A percentile compares a stretch with the other conserved stretches of the same genome.
Conservation (phyloP, 106 monocot genomes). For the Acanthochlamys bracteata region DNA sequence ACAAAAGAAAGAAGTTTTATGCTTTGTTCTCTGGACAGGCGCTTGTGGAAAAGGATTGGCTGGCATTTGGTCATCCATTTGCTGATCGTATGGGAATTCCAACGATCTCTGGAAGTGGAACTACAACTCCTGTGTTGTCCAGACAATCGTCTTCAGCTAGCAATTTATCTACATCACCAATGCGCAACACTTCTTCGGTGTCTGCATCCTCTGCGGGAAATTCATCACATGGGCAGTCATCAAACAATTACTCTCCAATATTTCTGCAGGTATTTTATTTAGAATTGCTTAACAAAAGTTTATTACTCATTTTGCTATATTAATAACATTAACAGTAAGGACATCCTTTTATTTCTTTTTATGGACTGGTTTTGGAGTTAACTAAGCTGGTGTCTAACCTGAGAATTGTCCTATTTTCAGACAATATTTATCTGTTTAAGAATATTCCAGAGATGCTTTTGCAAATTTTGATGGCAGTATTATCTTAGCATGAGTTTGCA, state of each 20-base stretch:
- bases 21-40: slow-evolving; percentile 50
- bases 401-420: too few relatives aligned
- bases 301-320: too few relatives aligned
- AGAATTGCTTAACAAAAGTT: neutral
- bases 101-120: slow-evolving; percentile 42
- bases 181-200: slow-evolving; percentile 33
- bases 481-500: too few relatives aligned
- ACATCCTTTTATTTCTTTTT: too few relatives aligned
- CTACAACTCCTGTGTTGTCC: slow-evolving; percentile 34
- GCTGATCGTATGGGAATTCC: slow-evolving; percentile 87
- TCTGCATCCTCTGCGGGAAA: slow-evolving; percentile 24
- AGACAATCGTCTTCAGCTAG: slow-evolving; percentile 69
- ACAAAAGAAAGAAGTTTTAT: too few relatives aligned
- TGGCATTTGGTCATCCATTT: slow-evolving; percentile 99
- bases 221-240: slow-evolving; percentile 54
- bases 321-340: too few relatives aligned
- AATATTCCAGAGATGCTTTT: too few relatives aligned
- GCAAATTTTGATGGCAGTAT: too few relatives aligned
- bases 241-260: slow-evolving; percentile 86
- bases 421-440: too few relatives aligned
- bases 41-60: slow-evolving; percentile 97
- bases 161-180: slow-evolving; percentile 44
- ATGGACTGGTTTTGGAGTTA: too few relatives aligned
- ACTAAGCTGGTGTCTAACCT: too few relatives aligned
- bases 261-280: slow-evolving; percentile 68